These are phyloP conservation scores for Pseudofabraea citricarpa DNA, from an alignment of 2,329 filamentous ascomycete genomes.

Conservation along the genomic window DNA sequence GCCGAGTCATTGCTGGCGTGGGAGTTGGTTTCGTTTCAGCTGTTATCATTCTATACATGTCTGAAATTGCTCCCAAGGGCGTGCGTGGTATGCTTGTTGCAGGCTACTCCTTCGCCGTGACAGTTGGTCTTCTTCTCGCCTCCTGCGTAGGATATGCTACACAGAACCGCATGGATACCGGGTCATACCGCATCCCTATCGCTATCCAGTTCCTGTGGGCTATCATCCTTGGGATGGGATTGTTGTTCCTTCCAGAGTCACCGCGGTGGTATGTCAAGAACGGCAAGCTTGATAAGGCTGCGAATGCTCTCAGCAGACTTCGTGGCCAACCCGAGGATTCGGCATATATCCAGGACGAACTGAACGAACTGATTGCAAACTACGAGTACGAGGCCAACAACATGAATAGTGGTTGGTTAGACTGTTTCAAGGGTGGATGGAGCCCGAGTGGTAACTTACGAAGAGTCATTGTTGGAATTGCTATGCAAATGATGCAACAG, in stretches of 20 bases:
- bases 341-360: constrained; percentile 69
- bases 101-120: constrained; percentile 79
- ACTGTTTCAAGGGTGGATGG: constrained; percentile 59
- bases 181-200: constrained; percentile 77
- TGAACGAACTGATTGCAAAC: constrained; percentile 82
- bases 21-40: constrained; percentile 78
- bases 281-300: constrained; percentile 60
- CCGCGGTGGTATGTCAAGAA: constrained; percentile 81
- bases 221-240: constrained; percentile 64
- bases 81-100: constrained; percentile 73
- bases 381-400: constrained; percentile 70
- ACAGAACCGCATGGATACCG: constrained; percentile 53
- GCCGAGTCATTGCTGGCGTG: constrained; percentile 69
- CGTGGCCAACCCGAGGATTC: constrained; percentile 70
- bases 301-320: constrained; percentile 56
- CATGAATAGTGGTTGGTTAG: constrained; percentile 65
- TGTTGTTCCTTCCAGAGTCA: constrained; percentile 75
- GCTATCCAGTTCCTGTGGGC: constrained; percentile 77
- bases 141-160: constrained; percentile 70
- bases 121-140: constrained; percentile 70
- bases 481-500: constrained; percentile 81
- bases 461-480: constrained; percentile 65
- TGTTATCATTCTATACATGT: constrained; percentile 82
- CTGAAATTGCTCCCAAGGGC: constrained; percentile 51
- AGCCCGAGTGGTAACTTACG: constrained; percentile 63